Evolutionary conservation across 176 grass and related monocot genomes (phyloP), one percentile per base, ranked within the genome.

Genomic region (Paspalum notatum): DNA sequence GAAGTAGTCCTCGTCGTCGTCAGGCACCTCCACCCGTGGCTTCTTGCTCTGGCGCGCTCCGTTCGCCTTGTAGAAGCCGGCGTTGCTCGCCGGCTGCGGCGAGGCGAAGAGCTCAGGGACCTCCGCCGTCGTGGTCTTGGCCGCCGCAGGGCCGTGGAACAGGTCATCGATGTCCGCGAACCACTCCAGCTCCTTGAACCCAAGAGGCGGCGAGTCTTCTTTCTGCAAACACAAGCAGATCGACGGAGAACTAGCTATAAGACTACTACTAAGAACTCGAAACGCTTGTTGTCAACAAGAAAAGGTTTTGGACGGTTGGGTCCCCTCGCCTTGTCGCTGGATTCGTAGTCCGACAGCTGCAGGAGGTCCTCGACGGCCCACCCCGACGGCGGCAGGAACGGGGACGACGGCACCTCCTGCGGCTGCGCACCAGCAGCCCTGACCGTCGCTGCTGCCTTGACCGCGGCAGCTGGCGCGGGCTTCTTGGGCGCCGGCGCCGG

Each of bases 311-410:
- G 5, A 13, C 20, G 24, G 49, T 14, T 21, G 8, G 68, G 18
- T n/a, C n/a, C 64, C 1, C 80, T 92, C 83, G 86, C 96, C 90
- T 95, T 98, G 82, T 91, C 79, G 20, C 39, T 79, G 67, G 84
- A 88, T 25, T 99, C 96, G 47, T 95, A 93, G 69, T 99, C 96
- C 0, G 92, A 93, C 5, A 99, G 82, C 75, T 91, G 88, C 50
- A 99, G 87, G 61, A 99, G 90, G 25, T 99, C 93, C 40, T 95
- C 93, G 32, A 93, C 90, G 39, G 90, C 90, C 96, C 96, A 99
- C 24, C 83, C 60, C 7, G 89, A 82, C 2, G 79, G 55, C 2
- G 82, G 68, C 66, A 93, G 14, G 83, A 86, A 86, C 52, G 74
- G 72, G 49, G 80, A 87, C 7, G 84, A 86, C 22, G 88, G 83